These are phyloP conservation scores for Magnolia sinica DNA, from an alignment of 164 flowering plant genomes.

Conservation along the genomic window DNA sequence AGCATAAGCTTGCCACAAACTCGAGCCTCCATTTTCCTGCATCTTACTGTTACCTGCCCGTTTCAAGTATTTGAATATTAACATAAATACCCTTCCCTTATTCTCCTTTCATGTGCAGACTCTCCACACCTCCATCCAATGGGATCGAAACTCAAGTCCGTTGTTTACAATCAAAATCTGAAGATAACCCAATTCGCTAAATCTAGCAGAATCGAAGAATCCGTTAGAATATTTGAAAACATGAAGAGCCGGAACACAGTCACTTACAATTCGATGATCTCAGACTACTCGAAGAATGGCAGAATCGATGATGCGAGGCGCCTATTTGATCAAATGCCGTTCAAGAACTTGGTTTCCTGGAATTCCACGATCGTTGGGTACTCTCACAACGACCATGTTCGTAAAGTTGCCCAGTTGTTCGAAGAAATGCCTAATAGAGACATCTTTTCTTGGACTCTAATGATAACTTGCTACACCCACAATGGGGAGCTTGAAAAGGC, in stretches of 20 bases:
- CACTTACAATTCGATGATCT: slow-evolving; percentile 6
- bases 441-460: slow-evolving; percentile 20
- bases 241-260: slow-evolving; percentile 15
- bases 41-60: too few relatives aligned
- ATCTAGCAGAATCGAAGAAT: slow-evolving; percentile 34
- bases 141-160: too few relatives aligned
- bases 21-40: too few relatives aligned
- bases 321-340: slow-evolving; percentile 8
- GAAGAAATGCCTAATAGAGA: slow-evolving; percentile 10
- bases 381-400: slow-evolving; percentile 12
- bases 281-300: neutral
- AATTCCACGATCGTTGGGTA: slow-evolving; percentile 18
- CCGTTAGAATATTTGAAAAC: slow-evolving; percentile 14
- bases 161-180: too few relatives aligned
- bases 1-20: too few relatives aligned
- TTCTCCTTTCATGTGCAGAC: too few relatives aligned
- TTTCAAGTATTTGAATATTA: too few relatives aligned
- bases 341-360: slow-evolving; percentile 16
- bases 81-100: too few relatives aligned
- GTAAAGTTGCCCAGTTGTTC: slow-evolving; percentile 13
- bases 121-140: too few relatives aligned
- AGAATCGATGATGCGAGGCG: neutral
- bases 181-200: too few relatives aligned
- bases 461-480: slow-evolving; percentile 17
- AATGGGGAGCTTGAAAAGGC: slow-evolving; percentile 17